Base-by-base conservation (phyloP, 768 basidiomycete species). In the Mycena sanguinolenta region DNA sequence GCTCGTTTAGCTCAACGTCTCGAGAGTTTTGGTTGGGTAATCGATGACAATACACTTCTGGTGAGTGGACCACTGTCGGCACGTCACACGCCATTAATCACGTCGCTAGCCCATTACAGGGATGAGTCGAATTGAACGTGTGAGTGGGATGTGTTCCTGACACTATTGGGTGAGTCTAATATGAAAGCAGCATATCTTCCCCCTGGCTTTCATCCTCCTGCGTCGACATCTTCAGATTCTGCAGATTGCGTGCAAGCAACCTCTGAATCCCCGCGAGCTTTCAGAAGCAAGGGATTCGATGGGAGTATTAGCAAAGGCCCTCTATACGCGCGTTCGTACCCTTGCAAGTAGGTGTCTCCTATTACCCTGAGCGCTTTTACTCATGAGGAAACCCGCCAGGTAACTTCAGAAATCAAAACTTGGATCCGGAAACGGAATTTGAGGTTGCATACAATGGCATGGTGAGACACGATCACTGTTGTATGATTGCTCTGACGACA, bases 21-120 rank as follows among this genome's bases (percentile, higher is more conserved):
- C 8, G 64, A 55, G 52, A 2, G 17, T 55, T 65, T 65, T 49
- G 9, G 28, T 25, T 65, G 64, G 64, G 38, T 58, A 23, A 42
- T 65, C 28, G 64, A 65, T 23, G 64, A 65, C 7, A 65, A 65
- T 21, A 65, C 64, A 44, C 64, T 65, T 4, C 57, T 44, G 64
- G 64, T 65, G n/a, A n/a, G n/a, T n/a, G n/a, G n/a, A n/a, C 44
- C 23, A 10, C 42, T 61, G 49, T 5, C 9, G 17, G 30, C 14
- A 49, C 23, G 25, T 23, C 39, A 57, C n/a, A 32, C 28, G 49
- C 4, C 4, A 46, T 23, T 65, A 49, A 49, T 21, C 23, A 9
- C 34, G 3, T 49, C 10, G 16, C 28, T 39, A 58, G 55, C 17
- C 58, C 42, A 65, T 65, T 30, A 21, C 55, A n/a, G 64, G 64